Conservation (phyloP, 306 rosid genomes). For the Trifolium dubium region DNA sequence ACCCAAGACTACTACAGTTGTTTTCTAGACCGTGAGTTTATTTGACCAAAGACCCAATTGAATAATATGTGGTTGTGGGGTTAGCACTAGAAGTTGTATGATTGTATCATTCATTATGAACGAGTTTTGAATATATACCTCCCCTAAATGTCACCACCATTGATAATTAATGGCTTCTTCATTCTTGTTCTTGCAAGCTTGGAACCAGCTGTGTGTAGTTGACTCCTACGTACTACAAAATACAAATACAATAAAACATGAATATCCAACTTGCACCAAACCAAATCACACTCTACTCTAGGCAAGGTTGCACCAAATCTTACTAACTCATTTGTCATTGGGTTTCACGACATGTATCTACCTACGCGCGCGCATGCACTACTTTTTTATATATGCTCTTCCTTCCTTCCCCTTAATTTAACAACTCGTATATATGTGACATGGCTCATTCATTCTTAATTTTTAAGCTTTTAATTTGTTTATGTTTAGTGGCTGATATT, state of each 20-base stretch:
- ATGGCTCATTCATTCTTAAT: too few species aligned
- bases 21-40: constrained; percentile 1
- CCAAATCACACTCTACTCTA: constrained; percentile 7
- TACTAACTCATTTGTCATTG: constrained; percentile 15
- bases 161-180: not conserved
- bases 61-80: not conserved
- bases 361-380: not conserved
- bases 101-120: not conserved
- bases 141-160: not conserved
- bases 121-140: not conserved
- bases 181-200: constrained; percentile 11
- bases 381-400: not conserved
- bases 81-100: not conserved
- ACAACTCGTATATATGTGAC: not conserved
- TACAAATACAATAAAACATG: not conserved
- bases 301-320: constrained; percentile 7
- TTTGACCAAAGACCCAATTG: not conserved
- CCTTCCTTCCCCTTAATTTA: not conserved
- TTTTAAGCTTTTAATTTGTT: too few species aligned
- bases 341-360: constrained; percentile 16
- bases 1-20: not conserved
- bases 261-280: constrained; percentile 35
- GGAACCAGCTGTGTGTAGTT: constrained; percentile 46
- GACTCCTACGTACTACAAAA: not conserved
- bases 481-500: too few species aligned